These are phyloP conservation scores for Suhomyces taliae DNA, from an alignment of 1,139 yeast species.

Conservation along the genomic window DNA sequence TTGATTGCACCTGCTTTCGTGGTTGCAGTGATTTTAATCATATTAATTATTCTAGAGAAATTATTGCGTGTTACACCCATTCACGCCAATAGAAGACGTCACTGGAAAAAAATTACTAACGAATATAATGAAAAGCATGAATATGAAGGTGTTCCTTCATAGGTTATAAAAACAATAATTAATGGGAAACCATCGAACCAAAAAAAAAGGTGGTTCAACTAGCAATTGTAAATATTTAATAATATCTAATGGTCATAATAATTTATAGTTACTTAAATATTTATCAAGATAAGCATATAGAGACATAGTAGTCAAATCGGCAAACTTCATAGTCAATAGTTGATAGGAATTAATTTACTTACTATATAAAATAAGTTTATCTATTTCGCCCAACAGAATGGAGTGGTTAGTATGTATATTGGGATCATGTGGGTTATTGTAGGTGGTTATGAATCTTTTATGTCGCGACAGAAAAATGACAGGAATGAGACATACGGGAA, in stretches of 20 bases:
- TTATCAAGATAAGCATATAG: too few species aligned
- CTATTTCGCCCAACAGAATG: too few species aligned
- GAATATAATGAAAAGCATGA: constrained; percentile 41
- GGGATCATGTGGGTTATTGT: too few species aligned
- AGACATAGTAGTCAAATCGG: too few species aligned
- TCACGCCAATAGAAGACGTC: constrained; percentile 40
- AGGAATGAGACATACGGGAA: too few species aligned
- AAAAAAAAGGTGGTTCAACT: background rate
- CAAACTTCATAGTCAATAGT: too few species aligned
- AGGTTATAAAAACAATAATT: background rate
- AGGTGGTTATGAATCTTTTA: background rate
- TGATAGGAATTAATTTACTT: too few species aligned
- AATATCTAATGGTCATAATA: too few species aligned
- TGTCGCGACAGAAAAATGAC: too few species aligned
- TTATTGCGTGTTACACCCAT: constrained; percentile 36
- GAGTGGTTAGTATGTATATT: too few species aligned
- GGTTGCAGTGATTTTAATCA: constrained; percentile 44
- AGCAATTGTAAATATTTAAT: too few species aligned
- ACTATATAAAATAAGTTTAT: background rate
- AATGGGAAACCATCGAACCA: background rate
- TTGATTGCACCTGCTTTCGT: constrained; percentile 68
- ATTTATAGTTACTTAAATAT: too few species aligned
- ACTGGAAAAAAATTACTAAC: constrained; percentile 39
- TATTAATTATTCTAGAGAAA: constrained; percentile 31
- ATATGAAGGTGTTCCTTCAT: constrained; percentile 49